phyloP scores from a whole-genome alignment of 129 eudicot species.

The Escallonia rubra region DNA sequence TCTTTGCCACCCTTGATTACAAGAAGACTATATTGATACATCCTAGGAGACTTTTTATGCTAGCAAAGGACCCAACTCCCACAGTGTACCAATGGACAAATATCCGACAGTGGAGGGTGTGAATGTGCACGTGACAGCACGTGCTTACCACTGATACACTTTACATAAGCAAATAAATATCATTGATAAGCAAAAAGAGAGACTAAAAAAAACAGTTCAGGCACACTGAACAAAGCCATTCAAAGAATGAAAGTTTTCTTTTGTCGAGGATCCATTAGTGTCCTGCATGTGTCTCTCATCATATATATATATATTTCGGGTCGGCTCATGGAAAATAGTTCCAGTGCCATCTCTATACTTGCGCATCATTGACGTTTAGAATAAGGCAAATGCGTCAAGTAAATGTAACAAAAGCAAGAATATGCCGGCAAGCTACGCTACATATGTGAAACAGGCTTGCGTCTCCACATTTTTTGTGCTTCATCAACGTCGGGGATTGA shows the following conservation, averaged over 20 bases:
- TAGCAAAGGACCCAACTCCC: too few species aligned
- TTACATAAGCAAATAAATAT: conserved; percentile 11
- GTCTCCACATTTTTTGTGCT: too few species aligned
- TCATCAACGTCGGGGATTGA: too few species aligned
- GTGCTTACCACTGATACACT: conserved; percentile 30
- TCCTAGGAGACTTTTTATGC: too few species aligned
- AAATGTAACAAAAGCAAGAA: neutral
- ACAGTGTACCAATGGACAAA: conserved; percentile 11
- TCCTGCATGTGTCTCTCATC: neutral
- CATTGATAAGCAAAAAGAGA: neutral
- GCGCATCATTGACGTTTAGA: neutral
- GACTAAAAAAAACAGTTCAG: neutral
- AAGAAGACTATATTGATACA: too few species aligned
- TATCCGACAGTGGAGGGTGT: conserved; percentile 23
- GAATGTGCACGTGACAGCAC: conserved; percentile 42
- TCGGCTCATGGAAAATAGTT: too few species aligned
- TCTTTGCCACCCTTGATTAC: too few species aligned
- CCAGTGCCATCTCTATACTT: neutral
- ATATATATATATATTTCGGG: too few species aligned
- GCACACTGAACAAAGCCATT: neutral
- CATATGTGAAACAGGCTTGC: too few species aligned
- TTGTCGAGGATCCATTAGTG: neutral
- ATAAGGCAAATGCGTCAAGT: neutral
- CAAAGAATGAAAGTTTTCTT: neutral
- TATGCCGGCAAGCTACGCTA: neutral